Evolutionary conservation across 805 yeast species (phyloP).

Genomic region (Suhomyces canberraensis): DNA sequence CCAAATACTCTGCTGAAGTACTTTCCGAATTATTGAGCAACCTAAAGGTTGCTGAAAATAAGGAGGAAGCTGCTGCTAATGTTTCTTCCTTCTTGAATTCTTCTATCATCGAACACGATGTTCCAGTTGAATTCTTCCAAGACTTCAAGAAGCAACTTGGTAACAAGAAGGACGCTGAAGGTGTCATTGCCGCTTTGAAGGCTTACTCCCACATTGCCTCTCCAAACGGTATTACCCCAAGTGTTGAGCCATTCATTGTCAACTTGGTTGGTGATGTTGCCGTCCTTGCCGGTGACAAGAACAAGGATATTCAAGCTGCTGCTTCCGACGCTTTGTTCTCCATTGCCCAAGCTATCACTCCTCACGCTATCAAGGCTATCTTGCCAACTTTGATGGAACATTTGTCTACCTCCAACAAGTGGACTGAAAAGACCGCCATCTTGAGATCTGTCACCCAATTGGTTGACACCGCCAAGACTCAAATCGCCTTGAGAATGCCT

Average conservation of each 20-base stretch:
- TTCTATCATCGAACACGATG: conserved; percentile 97
- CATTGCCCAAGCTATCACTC: conserved; percentile 80
- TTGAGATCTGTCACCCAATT: conserved; percentile 79
- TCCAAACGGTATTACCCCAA: conserved; percentile 73
- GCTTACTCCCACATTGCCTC: conserved; percentile 86
- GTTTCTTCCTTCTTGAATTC: conserved; percentile 94
- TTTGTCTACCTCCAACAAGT: conserved; percentile 75
- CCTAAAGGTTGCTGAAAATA: conserved; percentile 88
- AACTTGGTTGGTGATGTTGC: conserved; percentile 68
- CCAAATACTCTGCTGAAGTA: conserved; percentile 69
- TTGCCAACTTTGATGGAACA: conserved; percentile 75
- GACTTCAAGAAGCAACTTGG: conserved; percentile 71
- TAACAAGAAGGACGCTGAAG: conserved; percentile 69
- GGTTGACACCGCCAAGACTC: conserved; percentile 93
- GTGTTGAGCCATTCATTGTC: conserved; percentile 95
- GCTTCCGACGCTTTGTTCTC: conserved; percentile 78
- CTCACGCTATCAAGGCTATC: conserved; percentile 86
- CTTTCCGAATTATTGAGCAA: conserved; percentile 90
- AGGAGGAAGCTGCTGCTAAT: conserved; percentile 81
- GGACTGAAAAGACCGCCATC: conserved; percentile 97
- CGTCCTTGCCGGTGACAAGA: conserved; percentile 87
- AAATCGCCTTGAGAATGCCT: conserved; percentile 98
- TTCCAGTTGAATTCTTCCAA: conserved; percentile 82
- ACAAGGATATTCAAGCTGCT: conserved; percentile 63
- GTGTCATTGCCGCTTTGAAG: conserved; percentile 74